Evolutionary conservation across 768 basidiomycete species (phyloP).

Genomic region (Floccularia luteovirens): DNA sequence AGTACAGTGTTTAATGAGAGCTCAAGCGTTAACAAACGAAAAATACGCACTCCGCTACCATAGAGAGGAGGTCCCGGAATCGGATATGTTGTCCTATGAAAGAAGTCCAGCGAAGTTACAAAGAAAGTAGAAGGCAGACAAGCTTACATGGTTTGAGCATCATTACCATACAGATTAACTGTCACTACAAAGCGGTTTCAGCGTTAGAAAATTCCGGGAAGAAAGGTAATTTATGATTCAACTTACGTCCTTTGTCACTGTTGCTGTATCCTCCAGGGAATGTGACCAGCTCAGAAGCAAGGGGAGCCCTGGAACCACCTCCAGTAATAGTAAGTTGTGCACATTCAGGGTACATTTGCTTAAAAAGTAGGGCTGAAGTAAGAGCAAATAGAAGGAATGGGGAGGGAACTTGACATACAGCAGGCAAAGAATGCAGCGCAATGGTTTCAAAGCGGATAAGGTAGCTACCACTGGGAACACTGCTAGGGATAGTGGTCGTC

Average conservation of each 20-base stretch:
- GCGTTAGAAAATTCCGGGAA: constrained; percentile 9
- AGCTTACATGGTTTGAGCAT: constrained; percentile 20
- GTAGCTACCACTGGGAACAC: constrained; percentile 35
- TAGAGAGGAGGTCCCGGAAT: constrained; percentile 43
- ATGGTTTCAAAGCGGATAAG: constrained; percentile 44
- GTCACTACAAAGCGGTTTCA: constrained; percentile 22
- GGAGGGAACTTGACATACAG: constrained; percentile 20
- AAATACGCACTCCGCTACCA: constrained; percentile 15
- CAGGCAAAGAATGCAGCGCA: constrained; percentile 42
- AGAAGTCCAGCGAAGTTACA: neutral
- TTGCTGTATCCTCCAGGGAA: constrained; percentile 41
- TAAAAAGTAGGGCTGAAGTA: constrained; percentile 2
- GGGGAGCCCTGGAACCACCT: constrained; percentile 30
- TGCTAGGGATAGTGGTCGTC: constrained; percentile 36
- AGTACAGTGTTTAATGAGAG: neutral
- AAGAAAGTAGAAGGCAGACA: neutral
- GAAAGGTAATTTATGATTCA: neutral
- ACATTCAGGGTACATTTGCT: constrained; percentile 68
- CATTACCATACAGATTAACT: constrained; percentile 31
- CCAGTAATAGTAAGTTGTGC: constrained; percentile 35
- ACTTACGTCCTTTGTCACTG: constrained; percentile 34
- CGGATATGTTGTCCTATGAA: constrained; percentile 24
- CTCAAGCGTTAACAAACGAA: neutral
- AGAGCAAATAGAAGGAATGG: constrained; percentile 1
- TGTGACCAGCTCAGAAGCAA: constrained; percentile 33